Conservation (phyloP, 1,284 basidiomycete species). For the Xerocomus minutiporus region DNA sequence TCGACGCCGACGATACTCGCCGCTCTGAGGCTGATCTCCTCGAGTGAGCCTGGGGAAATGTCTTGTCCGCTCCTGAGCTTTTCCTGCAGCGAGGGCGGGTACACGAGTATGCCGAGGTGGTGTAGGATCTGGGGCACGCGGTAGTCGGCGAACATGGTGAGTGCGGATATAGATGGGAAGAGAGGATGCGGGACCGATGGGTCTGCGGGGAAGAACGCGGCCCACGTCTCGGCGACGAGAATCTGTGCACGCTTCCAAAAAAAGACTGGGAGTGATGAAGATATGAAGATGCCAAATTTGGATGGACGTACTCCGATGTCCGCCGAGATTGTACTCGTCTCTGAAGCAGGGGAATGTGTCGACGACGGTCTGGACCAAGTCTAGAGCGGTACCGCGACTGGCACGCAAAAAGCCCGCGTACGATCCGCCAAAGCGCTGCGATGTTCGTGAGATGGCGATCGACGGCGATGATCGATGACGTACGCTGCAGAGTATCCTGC, state of each 20-base stretch:
- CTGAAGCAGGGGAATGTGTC: constrained; percentile 72
- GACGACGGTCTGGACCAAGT: constrained; percentile 66
- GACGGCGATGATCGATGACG: constrained; percentile 28
- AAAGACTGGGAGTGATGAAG: constrained; percentile 43
- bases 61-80: constrained; percentile 41
- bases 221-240: constrained; percentile 80
- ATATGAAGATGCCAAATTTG: neutral
- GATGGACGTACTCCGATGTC: constrained; percentile 46
- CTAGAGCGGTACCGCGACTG: constrained; percentile 58
- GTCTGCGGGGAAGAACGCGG: constrained; percentile 62
- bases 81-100: constrained; percentile 52
- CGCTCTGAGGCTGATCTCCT: constrained; percentile 69
- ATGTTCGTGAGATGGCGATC: constrained; percentile 7
- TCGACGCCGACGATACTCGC: constrained; percentile 77
- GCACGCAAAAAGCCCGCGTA: constrained; percentile 60
- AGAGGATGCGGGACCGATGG: constrained; percentile 53
- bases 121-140: constrained; percentile 81
- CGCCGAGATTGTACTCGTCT: constrained; percentile 59
- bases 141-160: constrained; percentile 88
- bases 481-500: constrained; percentile 62
- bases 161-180: constrained; percentile 53
- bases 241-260: constrained; percentile 86
- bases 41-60: constrained; percentile 52
- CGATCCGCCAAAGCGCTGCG: constrained; percentile 65
- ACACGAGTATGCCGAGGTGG: constrained; percentile 67